Evolutionary conservation across 139 green algal species (phyloP), one percentile per base, ranked within the genome.

Genomic region (Coelastrella sp.): DNA sequence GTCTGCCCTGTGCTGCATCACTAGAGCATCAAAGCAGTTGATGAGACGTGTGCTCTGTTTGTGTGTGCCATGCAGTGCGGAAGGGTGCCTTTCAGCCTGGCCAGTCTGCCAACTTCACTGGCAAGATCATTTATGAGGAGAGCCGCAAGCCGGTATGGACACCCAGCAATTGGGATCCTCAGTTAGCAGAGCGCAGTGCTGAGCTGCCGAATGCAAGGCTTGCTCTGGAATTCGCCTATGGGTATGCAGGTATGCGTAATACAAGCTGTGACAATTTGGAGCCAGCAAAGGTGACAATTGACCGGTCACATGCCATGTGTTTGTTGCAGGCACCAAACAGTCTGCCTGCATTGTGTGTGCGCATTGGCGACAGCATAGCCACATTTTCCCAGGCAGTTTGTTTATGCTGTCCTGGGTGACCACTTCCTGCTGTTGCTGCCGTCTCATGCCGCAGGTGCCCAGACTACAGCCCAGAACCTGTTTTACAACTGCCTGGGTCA

Each of bases 131-230:
- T 22, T 96, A 97, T 93, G 90, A 84, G 58, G 89, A 93, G 70
- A 97, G 95, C 91, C 89, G 92, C 70, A 97, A 96, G 90, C 93
- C 94, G 49, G 95, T 98, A 27, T 96, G 92, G 85, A 94, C 93
- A 35, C 94, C 94, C 35, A 93, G 90, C 58, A 81, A 92, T 66
- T 97, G 94, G 94, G 93, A 96, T 89, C 93, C 93, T 59, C 78
- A 83, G 19, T 87, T 96, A 72, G 93, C 90, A 4, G 94, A 96
- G 73, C 90, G 95, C 58, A 95, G 94, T 11, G 89, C 89, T 4
- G 93, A 97, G 82, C 89, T 98, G 88, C 96, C 95, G 4, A 87
- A 95, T 81, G 93, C 92, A 4, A 78, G 92, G 12, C 92, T 97
- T 19, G 72, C 93, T 60, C 91, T 97, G 59, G 93, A 96, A 65